A percentile compares a stretch with the other conserved stretches of the same genome.
Evolutionary conservation across 306 rosid species (phyloP).

Genomic region (Cucurbita ficifolia): DNA sequence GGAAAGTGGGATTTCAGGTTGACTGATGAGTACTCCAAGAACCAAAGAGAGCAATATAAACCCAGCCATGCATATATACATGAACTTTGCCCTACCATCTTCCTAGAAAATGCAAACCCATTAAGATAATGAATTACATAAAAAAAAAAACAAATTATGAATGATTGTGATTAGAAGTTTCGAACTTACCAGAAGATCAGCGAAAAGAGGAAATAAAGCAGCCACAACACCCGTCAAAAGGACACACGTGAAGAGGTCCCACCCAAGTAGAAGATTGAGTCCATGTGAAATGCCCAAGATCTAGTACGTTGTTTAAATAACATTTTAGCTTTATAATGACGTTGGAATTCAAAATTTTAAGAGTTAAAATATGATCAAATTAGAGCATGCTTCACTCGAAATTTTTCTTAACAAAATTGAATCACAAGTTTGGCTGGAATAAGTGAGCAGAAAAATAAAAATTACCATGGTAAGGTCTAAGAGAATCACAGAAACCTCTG

Average conservation of each 20-base stretch:
- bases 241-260: slow-evolving; percentile 92
- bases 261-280: slow-evolving; percentile 78
- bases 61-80: slow-evolving; percentile 42
- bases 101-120: slow-evolving; percentile 38
- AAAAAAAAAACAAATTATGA: not conserved
- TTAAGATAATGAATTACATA: not conserved
- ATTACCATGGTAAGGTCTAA: slow-evolving; percentile 84
- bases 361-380: not conserved
- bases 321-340: slow-evolving; percentile 7
- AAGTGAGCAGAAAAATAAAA: slow-evolving; percentile 3
- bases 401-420: not conserved
- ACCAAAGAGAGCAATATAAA: slow-evolving; percentile 41
- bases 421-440: not conserved
- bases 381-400: not conserved
- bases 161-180: slow-evolving; percentile 6
- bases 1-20: slow-evolving; percentile 48
- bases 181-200: slow-evolving; percentile 54
- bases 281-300: slow-evolving; percentile 79
- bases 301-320: slow-evolving; percentile 17
- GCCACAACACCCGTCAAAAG: slow-evolving; percentile 59
- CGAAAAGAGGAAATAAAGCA: slow-evolving; percentile 46
- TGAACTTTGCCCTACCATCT: slow-evolving; percentile 37
- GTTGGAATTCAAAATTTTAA: not conserved
- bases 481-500: slow-evolving; percentile 69
- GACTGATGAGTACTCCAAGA: slow-evolving; percentile 57